These are phyloP conservation scores for Blepharisma japonicum DNA, from an alignment of 73 alveolate species.

Conservation along the genomic window DNA sequence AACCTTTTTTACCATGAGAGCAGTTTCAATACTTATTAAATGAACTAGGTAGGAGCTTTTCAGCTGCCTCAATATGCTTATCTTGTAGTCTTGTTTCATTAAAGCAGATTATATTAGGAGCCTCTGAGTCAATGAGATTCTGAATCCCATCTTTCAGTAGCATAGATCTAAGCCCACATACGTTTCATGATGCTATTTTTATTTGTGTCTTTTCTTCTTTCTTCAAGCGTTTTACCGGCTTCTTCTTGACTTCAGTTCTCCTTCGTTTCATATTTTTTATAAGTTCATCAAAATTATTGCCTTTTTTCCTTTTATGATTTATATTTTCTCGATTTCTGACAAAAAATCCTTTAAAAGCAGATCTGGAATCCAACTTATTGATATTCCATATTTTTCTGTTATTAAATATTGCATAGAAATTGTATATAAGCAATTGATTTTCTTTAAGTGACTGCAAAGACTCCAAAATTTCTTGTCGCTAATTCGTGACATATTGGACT, in stretches of 20 bases:
- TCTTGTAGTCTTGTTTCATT: slow-evolving; percentile 16
- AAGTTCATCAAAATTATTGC: too few species aligned
- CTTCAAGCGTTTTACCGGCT: background rate
- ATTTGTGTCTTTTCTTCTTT: background rate
- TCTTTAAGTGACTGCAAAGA: too few species aligned
- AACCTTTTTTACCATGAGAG: slow-evolving; percentile 77
- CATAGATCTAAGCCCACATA: slow-evolving; percentile 18
- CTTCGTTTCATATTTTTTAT: too few species aligned
- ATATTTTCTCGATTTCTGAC: background rate
- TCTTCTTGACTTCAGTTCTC: background rate
- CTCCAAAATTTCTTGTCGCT: too few species aligned
- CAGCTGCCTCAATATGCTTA: background rate
- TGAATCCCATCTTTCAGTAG: background rate
- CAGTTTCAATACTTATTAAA: slow-evolving; percentile 68
- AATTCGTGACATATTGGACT: too few species aligned
- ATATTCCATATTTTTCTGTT: too few species aligned
- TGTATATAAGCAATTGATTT: too few species aligned
- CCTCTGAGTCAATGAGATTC: background rate
- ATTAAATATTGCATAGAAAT: too few species aligned
- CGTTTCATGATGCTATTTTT: slow-evolving; percentile 26
- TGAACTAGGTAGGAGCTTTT: background rate
- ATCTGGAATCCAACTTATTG: too few species aligned
- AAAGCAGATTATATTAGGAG: slow-evolving; percentile 20
- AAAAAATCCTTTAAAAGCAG: background rate
- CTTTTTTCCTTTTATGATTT: background rate